These are phyloP conservation scores for Zoysia japonica DNA, from an alignment of 176 grass and related monocot genomes.

Conservation along the genomic window DNA sequence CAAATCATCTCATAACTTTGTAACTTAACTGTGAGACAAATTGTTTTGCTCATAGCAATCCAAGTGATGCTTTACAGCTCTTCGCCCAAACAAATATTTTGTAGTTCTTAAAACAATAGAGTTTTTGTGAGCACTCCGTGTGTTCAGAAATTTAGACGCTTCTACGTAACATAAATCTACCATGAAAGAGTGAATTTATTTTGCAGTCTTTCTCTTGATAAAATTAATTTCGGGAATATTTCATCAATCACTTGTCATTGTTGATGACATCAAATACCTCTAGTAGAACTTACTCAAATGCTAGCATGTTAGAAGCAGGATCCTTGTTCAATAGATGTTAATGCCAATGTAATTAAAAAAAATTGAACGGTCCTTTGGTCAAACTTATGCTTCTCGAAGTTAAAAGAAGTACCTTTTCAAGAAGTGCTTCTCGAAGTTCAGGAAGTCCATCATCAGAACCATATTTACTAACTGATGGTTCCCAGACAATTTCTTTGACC, in stretches of 20 bases:
- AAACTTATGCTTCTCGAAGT: neutral
- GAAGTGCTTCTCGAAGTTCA: conserved; percentile 82
- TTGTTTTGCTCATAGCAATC: neutral
- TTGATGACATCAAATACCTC: conserved; percentile 9
- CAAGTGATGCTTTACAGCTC: conserved; percentile 8
- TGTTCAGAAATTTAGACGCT: neutral
- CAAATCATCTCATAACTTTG: neutral
- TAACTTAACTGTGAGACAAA: neutral
- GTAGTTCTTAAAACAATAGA: conserved; percentile 3
- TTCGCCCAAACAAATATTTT: neutral
- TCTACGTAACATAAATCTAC: neutral
- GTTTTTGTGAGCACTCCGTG: neutral
- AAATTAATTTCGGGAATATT: conserved; percentile 1
- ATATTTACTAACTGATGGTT: conserved; percentile 72
- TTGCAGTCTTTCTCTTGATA: neutral
- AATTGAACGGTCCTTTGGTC: conserved; percentile 6
- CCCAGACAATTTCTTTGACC: conserved; percentile 71
- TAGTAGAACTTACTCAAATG: conserved; percentile 4
- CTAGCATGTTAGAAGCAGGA: neutral
- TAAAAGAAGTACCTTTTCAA: conserved; percentile 74
- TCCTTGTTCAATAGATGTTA: neutral
- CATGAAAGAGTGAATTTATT: neutral
- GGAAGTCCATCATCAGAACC: conserved; percentile 89
- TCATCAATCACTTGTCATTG: neutral
- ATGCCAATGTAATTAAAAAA: neutral